Conservation (phyloP, 2,329 filamentous ascomycete genomes). For the Alternaria dauci region DNA sequence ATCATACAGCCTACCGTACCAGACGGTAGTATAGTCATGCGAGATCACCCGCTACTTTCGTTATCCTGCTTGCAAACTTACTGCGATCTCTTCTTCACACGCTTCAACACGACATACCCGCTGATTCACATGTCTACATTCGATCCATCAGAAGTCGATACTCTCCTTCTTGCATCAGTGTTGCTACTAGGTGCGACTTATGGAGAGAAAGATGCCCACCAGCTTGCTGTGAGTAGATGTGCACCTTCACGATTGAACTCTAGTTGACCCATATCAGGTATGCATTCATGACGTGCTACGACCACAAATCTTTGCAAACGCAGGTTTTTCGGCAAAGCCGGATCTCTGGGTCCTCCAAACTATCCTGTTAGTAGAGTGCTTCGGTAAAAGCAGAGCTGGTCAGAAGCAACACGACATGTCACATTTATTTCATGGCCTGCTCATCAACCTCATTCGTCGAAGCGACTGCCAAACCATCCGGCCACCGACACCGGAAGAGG, state of each 20-base stretch:
- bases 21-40: constrained; percentile 57
- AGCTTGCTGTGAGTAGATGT: constrained; percentile 58
- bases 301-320: constrained; percentile 66
- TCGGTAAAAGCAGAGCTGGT: constrained; percentile 69
- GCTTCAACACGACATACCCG: constrained; percentile 69
- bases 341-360: constrained; percentile 69
- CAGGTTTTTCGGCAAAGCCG: constrained; percentile 65
- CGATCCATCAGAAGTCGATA: constrained; percentile 59
- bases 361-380: constrained; percentile 69
- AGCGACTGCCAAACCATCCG: constrained; percentile 61
- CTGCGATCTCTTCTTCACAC: constrained; percentile 66
- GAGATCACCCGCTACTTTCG: constrained; percentile 62
- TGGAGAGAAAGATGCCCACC: constrained; percentile 65
- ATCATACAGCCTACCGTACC: constrained; percentile 59
- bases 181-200: constrained; percentile 70
- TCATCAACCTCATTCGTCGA: constrained; percentile 64
- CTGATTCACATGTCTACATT: constrained; percentile 68
- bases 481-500: constrained; percentile 47
- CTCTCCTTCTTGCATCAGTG: constrained; percentile 63
- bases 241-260: constrained; percentile 9
- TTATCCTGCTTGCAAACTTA: constrained; percentile 63
- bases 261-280: constrained; percentile 44
- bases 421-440: constrained; percentile 65
- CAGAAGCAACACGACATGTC: constrained; percentile 71
- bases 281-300: constrained; percentile 69